Percentiles rank a stretch among this genome's conserved stretches.
These are phyloP conservation scores for Penicillium hesseltinei DNA, from an alignment of 2,329 filamentous ascomycete genomes.

Conservation along the genomic window DNA sequence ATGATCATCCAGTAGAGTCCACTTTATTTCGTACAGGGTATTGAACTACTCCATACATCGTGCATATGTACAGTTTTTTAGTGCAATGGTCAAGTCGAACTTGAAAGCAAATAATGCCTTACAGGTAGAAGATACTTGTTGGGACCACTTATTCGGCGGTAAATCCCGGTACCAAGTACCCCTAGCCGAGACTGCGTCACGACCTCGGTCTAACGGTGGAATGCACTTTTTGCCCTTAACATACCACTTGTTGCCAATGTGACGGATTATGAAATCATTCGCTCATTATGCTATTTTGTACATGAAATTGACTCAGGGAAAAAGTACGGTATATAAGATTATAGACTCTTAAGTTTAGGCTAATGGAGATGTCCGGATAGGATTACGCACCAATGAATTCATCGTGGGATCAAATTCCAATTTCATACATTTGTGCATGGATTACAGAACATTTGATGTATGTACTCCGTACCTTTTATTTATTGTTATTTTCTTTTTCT, in stretches of 20 bases:
- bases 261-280: background rate
- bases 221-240: background rate
- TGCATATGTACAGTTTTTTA: background rate
- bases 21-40: background rate
- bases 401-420: background rate
- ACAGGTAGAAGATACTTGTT: background rate
- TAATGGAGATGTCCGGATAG: background rate
- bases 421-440: background rate
- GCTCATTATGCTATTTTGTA: no score
- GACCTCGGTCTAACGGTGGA: constrained; percentile 1
- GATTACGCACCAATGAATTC: constrained; percentile 9
- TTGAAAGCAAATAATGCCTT: background rate
- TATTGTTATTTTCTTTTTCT: background rate
- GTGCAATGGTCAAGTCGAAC: background rate
- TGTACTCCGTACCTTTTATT: no score
- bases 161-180: constrained; percentile 2
- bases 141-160: background rate
- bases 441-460: background rate
- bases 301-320: no score
- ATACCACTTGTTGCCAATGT: background rate
- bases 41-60: background rate
- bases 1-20: background rate
- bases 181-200: constrained; percentile 3
- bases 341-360: background rate
- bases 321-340: background rate